phyloP scores from a whole-genome alignment of 352 stramenopile genomes.

The Phytophthora palmivora region DNA sequence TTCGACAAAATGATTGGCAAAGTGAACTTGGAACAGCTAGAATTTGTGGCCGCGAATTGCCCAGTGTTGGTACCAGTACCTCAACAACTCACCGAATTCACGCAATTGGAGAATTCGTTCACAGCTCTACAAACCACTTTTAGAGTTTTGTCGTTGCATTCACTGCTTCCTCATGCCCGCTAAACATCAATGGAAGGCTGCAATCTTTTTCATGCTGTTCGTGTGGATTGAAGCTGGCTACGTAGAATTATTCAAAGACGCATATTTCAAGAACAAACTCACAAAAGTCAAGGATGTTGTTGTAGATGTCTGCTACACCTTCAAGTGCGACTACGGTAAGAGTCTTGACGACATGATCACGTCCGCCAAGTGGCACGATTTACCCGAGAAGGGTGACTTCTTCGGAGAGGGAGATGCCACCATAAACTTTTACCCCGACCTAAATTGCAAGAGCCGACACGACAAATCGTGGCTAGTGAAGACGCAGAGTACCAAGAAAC shows the following conservation, averaged over 20 bases:
- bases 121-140: not conserved
- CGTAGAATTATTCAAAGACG: slow-evolving; percentile 14
- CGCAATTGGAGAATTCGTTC: too few species aligned
- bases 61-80: not conserved
- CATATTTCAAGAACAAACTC: slow-evolving; percentile 13
- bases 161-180: too few species aligned
- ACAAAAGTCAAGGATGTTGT: slow-evolving; percentile 8
- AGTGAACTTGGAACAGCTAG: too few species aligned
- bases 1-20: too few species aligned
- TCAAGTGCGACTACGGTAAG: slow-evolving; percentile 1
- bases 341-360: slow-evolving; percentile 11
- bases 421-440: slow-evolving; percentile 18
- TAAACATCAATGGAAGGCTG: too few species aligned
- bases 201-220: slow-evolving; percentile 1
- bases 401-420: not conserved
- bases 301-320: slow-evolving; percentile 16
- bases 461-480: slow-evolving; percentile 12
- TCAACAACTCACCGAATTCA: not conserved
- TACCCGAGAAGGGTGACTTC: slow-evolving; percentile 7
- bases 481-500: slow-evolving; percentile 16
- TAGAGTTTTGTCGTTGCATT: not conserved
- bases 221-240: slow-evolving; percentile 4
- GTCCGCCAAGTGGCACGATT: too few species aligned
- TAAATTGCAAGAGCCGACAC: slow-evolving; percentile 5
- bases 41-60: too few species aligned